Percentiles rank a stretch among this genome's conserved stretches.
These are phyloP conservation scores for Wickerhamiella occidentalis DNA, from an alignment of 805 yeast genomes.

Conservation along the genomic window DNA sequence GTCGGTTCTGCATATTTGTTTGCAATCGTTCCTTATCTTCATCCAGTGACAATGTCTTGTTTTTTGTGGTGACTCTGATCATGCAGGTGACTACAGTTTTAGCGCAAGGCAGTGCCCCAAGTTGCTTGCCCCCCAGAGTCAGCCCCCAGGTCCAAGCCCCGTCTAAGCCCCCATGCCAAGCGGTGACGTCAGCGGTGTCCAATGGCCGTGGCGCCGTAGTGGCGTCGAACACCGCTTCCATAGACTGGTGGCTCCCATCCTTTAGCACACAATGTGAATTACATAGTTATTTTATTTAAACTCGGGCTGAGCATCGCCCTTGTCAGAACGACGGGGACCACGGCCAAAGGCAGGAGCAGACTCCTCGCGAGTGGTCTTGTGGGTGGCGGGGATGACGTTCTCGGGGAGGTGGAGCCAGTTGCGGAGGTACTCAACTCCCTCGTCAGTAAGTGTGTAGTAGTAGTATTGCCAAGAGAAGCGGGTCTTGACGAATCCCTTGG, in stretches of 20 bases:
- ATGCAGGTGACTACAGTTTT: background rate
- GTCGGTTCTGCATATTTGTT: too few species aligned
- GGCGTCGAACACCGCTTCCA: too few species aligned
- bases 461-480: conserved; percentile 99
- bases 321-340: conserved; percentile 24
- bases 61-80: background rate
- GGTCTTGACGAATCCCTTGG: conserved; percentile 98
- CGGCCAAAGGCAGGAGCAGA: conserved; percentile 62
- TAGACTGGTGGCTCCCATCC: too few species aligned
- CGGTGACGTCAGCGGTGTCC: too few species aligned
- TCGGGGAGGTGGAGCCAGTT: conserved; percentile 97
- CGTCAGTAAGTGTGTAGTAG: conserved; percentile 99
- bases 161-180: too few species aligned
- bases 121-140: background rate
- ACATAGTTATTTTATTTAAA: conserved; percentile 22
- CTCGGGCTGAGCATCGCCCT: conserved; percentile 28
- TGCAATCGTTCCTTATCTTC: too few species aligned
- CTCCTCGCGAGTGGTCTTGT: conserved; percentile 48
- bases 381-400: conserved; percentile 96
- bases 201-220: too few species aligned
- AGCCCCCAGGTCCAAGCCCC: too few species aligned
- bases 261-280: conserved; percentile 6
- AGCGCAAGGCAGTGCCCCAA: background rate
- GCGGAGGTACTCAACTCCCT: conserved; percentile 97
- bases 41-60: too few species aligned